Conservation (phyloP, 1,139 yeast genomes). For the Kodamaea sp. region DNA sequence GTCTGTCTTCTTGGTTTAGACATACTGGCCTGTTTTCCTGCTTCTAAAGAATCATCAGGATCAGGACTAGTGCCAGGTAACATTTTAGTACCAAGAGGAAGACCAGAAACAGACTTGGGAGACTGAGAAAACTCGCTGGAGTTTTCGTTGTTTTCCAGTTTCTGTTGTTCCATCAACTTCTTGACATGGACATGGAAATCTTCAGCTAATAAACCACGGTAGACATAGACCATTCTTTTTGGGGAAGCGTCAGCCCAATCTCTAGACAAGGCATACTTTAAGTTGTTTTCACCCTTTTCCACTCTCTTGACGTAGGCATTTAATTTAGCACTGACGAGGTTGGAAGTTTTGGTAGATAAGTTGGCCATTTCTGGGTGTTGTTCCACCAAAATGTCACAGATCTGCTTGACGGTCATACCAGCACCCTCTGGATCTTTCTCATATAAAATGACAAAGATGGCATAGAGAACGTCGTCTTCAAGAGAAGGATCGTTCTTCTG, state of each 20-base stretch:
- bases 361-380: slow-evolving; percentile 82
- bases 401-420: slow-evolving; percentile 85
- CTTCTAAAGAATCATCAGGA: slow-evolving; percentile 26
- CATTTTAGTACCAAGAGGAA: slow-evolving; percentile 2
- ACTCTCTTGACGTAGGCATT: slow-evolving; percentile 83
- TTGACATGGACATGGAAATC: slow-evolving; percentile 73
- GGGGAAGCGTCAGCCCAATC: slow-evolving; percentile 92
- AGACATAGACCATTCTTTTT: slow-evolving; percentile 83
- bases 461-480: slow-evolving; percentile 74
- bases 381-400: slow-evolving; percentile 71
- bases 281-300: slow-evolving; percentile 73
- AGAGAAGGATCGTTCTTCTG: slow-evolving; percentile 60
- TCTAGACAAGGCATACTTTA: slow-evolving; percentile 72
- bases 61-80: slow-evolving; percentile 1
- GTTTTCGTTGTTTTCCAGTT: slow-evolving; percentile 15
- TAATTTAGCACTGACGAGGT: slow-evolving; percentile 75
- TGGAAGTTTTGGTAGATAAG: slow-evolving; percentile 76
- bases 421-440: slow-evolving; percentile 66
- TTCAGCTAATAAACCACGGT: slow-evolving; percentile 71
- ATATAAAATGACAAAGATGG: slow-evolving; percentile 68
- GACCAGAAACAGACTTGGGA: slow-evolving; percentile 11
- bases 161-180: slow-evolving; percentile 48
- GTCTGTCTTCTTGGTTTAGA: slow-evolving; percentile 48
- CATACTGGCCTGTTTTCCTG: slow-evolving; percentile 23
- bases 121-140: slow-evolving; percentile 7